phyloP scores from a whole-genome alignment of 1,284 basidiomycete genomes.

The Anthracocystis walkeri region DNA sequence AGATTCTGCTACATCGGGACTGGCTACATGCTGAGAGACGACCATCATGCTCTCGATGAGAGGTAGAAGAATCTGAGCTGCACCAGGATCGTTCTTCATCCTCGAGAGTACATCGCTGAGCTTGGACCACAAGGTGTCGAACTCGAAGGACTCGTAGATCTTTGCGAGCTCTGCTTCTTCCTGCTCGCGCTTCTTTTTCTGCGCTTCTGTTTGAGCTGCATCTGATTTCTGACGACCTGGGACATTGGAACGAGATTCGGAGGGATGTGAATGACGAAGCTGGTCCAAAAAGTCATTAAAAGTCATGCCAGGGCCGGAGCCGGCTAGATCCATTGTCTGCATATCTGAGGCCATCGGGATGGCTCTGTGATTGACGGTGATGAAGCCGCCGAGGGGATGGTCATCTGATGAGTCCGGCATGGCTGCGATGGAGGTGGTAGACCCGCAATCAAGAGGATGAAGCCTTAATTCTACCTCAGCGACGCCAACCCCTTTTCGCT shows the following conservation, averaged over 20 bases:
- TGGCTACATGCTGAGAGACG: conserved; percentile 86
- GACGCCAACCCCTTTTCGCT: neutral
- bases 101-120: conserved; percentile 63
- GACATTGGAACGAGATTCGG: conserved; percentile 6
- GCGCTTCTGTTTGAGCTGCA: conserved; percentile 21
- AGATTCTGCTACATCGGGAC: conserved; percentile 30
- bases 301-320: neutral
- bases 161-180: conserved; percentile 62
- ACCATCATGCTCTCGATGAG: conserved; percentile 81
- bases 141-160: conserved; percentile 67
- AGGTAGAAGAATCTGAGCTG: conserved; percentile 66
- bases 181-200: conserved; percentile 73
- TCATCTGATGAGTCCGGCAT: conserved; percentile 29
- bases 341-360: conserved; percentile 8
- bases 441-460: neutral
- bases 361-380: conserved; percentile 18
- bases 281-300: conserved; percentile 16
- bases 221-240: conserved; percentile 22
- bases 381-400: conserved; percentile 13
- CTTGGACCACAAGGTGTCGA: conserved; percentile 62
- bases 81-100: conserved; percentile 62
- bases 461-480: neutral
- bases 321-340: conserved; percentile 10
- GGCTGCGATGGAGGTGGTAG: neutral
- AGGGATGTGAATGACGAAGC: conserved; percentile 1